Conservation (phyloP, 1,139 yeast species). For the Hanseniaspora sp. region DNA sequence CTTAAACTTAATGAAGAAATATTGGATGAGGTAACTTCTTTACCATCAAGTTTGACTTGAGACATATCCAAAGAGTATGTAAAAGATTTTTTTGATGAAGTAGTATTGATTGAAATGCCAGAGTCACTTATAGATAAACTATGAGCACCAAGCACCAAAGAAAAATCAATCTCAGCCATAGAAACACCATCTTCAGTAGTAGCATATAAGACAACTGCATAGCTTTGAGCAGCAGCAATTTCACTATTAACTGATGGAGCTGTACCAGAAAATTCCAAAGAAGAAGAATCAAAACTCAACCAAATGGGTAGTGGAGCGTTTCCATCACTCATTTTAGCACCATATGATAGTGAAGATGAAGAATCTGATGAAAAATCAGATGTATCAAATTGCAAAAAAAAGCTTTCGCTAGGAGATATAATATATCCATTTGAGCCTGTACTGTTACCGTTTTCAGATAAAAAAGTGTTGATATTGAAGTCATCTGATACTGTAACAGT, state of each 20-base stretch:
- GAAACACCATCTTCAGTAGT: constrained; percentile 68
- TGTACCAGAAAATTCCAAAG: constrained; percentile 67
- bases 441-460: constrained; percentile 50
- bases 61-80: constrained; percentile 49
- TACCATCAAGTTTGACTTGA: constrained; percentile 51
- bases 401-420: constrained; percentile 54
- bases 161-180: constrained; percentile 59
- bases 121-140: constrained; percentile 45
- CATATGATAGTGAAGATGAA: constrained; percentile 47
- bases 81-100: constrained; percentile 31
- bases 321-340: constrained; percentile 62
- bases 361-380: constrained; percentile 40
- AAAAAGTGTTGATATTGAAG: constrained; percentile 38
- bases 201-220: constrained; percentile 65
- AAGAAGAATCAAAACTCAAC: constrained; percentile 56
- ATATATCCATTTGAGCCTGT: constrained; percentile 69
- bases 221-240: constrained; percentile 75
- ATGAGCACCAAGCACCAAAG: constrained; percentile 78
- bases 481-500: constrained; percentile 30
- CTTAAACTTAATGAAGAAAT: constrained; percentile 43
- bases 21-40: constrained; percentile 37
- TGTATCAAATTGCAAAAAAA: constrained; percentile 50
- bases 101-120: constrained; percentile 28
- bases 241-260: constrained; percentile 78
- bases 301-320: constrained; percentile 86